Base-by-base conservation (phyloP, 2,329 filamentous ascomycete species). In the Parafenestella ontariensis region DNA sequence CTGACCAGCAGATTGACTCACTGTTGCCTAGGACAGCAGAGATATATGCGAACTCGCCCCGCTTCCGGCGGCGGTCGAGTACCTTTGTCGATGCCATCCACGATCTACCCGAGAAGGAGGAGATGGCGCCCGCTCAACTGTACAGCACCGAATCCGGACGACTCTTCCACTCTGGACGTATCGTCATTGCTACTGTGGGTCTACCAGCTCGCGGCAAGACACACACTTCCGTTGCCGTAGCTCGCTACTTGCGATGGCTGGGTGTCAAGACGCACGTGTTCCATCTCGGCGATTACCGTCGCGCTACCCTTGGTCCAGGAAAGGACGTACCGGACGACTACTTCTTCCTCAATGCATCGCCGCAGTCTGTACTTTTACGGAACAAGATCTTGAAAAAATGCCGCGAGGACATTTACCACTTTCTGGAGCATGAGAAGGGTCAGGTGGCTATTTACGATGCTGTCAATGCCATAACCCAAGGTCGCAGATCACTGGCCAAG, bases 381-480 rank as follows among this genome's bases (percentile, higher is more conserved):
- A 95, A 98, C 76, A 97, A 97, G 81, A 99, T 99, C 48, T 82
- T 99, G 18, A 96, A 97, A 79, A 96, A 96, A 74, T 99, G 95
- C 66, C 88, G 95, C 54, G 93, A 98, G 73, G 95, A 99, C 70
- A 97, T 99, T 52, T 96, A 97, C 71, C 89, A 90, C 50, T 99
- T 96, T 82, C 81, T 99, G 40, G 96, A 98, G 69, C 90, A 97
- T 65, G 95, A 98, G 71, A 98, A 98, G 67, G 95, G 95, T 11
- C 95, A 99, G 73, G 94, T 99, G 50, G 95, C 95, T 51, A 98
- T 99, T 56, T 99, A 98, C 74, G 95, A 99, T 77, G 95, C 96
- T 24, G 96, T 99, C 17, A 99, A 99, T 69, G 93, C 94, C 4
- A 88, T 95, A 18, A 88, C 91, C 18, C 87, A 85, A 53, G 93